These are phyloP conservation scores for Ogataea trehaloabstinens DNA, from an alignment of 805 yeast genomes.

Conservation along the genomic window DNA sequence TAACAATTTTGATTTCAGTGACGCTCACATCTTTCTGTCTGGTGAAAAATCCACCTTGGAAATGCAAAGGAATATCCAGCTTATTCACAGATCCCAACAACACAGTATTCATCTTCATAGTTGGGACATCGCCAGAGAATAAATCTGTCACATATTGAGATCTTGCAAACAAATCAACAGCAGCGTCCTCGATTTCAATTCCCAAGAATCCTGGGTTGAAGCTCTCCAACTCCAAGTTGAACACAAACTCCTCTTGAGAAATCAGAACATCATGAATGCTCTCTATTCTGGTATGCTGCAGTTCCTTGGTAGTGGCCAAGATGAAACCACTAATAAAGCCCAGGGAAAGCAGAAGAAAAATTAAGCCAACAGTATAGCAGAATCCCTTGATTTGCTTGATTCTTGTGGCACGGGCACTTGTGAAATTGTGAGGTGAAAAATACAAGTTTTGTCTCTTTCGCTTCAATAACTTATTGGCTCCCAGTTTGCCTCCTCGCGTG, in stretches of 20 bases:
- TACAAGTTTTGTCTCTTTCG: conserved; percentile 27
- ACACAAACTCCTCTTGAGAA: conserved; percentile 79
- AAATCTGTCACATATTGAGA: conserved; percentile 43
- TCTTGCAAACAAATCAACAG: conserved; percentile 82
- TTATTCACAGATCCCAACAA: conserved; percentile 65
- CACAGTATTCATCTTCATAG: conserved; percentile 45
- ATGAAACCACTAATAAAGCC: conserved; percentile 85
- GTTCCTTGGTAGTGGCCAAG: conserved; percentile 81
- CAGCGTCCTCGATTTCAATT: conserved; percentile 60
- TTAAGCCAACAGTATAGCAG: conserved; percentile 43
- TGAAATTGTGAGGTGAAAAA: conserved; percentile 38
- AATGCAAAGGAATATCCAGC: conserved; percentile 71
- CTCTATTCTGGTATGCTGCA: conserved; percentile 60
- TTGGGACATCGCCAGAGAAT: neutral
- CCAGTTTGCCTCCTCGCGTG: conserved; percentile 10
- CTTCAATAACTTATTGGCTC: conserved; percentile 12
- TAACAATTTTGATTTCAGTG: conserved; percentile 67
- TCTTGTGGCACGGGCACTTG: conserved; percentile 30
- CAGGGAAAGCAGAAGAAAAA: conserved; percentile 52
- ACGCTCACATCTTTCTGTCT: conserved; percentile 55
- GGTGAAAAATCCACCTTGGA: conserved; percentile 75
- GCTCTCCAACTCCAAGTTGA: conserved; percentile 74
- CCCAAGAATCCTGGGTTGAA: conserved; percentile 85
- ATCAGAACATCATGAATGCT: conserved; percentile 71
- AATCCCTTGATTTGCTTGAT: conserved; percentile 30